Conservation (phyloP, 1,139 yeast genomes). For the Kodamaea fungicola region DNA sequence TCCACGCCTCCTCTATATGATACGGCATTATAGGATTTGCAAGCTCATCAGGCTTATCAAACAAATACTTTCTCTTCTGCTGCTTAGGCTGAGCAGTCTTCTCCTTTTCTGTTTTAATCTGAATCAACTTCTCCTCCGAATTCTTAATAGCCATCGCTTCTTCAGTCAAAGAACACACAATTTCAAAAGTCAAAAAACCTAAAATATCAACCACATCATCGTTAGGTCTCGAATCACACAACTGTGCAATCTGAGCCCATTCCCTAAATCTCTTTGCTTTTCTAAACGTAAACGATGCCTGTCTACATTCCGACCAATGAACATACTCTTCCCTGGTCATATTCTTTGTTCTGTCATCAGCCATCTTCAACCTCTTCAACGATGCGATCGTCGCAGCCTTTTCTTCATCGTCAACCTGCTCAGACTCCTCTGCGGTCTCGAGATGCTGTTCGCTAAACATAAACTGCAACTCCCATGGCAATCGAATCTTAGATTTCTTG, state of each 20-base stretch:
- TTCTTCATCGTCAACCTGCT: slow-evolving; percentile 82
- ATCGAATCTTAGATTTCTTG: slow-evolving; percentile 74
- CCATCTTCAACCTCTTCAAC: slow-evolving; percentile 79
- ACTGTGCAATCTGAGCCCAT: slow-evolving; percentile 86
- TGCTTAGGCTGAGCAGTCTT: slow-evolving; percentile 17
- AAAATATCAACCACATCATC: slow-evolving; percentile 95
- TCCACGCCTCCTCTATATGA: slow-evolving; percentile 91
- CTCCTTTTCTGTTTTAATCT: slow-evolving; percentile 31
- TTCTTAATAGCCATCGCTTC: slow-evolving; percentile 81
- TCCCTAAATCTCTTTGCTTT: slow-evolving; percentile 91
- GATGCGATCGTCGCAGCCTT: slow-evolving; percentile 89
- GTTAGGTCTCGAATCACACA: slow-evolving; percentile 88
- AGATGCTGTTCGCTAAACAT: slow-evolving; percentile 91
- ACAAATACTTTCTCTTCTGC: slow-evolving; percentile 55
- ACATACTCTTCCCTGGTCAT: slow-evolving; percentile 98
- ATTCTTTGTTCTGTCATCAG: slow-evolving; percentile 87
- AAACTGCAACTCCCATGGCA: slow-evolving; percentile 94
- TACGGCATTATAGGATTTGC: slow-evolving; percentile 78
- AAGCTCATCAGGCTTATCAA: slow-evolving; percentile 88
- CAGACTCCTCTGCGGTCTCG: slow-evolving; percentile 75
- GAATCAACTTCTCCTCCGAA: slow-evolving; percentile 52
- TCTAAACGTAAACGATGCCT: slow-evolving; percentile 92
- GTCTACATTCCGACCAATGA: slow-evolving; percentile 98
- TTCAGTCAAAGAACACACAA: slow-evolving; percentile 91
- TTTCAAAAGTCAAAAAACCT: slow-evolving; percentile 93